Conservation (phyloP, 768 basidiomycete species). For the Leucocoprinus sp. region DNA sequence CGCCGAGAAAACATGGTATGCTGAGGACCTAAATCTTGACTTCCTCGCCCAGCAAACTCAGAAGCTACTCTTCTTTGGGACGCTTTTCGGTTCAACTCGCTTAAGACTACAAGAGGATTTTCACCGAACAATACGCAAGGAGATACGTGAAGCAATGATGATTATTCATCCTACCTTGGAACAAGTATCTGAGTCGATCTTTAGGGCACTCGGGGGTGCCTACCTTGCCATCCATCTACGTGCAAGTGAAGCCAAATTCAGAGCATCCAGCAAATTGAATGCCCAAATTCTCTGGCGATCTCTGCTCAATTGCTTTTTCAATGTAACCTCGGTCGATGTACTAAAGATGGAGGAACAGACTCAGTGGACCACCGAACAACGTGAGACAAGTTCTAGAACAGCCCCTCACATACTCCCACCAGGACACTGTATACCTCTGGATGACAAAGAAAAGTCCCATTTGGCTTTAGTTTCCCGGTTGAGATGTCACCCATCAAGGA, state of each 20-base stretch:
- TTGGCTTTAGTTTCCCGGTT: background rate
- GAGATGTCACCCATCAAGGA: conserved; percentile 10
- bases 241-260: conserved; percentile 61
- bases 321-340: conserved; percentile 28
- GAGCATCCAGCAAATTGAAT: conserved; percentile 29
- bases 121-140: conserved; percentile 34
- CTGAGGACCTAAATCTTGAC: conserved; percentile 32
- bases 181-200: conserved; percentile 35
- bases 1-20: conserved; percentile 29
- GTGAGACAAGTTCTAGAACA: background rate
- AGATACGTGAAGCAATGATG: conserved; percentile 49
- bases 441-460: background rate
- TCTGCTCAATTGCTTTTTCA: conserved; percentile 42
- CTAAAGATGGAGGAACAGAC: conserved; percentile 15
- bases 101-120: conserved; percentile 37
- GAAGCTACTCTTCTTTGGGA: conserved; percentile 61
- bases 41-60: conserved; percentile 31
- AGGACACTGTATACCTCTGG: background rate
- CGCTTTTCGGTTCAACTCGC: conserved; percentile 70
- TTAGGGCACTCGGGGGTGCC: conserved; percentile 29
- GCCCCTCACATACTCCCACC: background rate
- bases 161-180: conserved; percentile 43
- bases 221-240: conserved; percentile 66
- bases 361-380: background rate
- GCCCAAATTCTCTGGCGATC: conserved; percentile 47